A percentile compares a stretch with the other conserved stretches of the same genome.
phyloP scores from a whole-genome alignment of 345 rosid genomes.

The Euphorbia tirucalli region DNA sequence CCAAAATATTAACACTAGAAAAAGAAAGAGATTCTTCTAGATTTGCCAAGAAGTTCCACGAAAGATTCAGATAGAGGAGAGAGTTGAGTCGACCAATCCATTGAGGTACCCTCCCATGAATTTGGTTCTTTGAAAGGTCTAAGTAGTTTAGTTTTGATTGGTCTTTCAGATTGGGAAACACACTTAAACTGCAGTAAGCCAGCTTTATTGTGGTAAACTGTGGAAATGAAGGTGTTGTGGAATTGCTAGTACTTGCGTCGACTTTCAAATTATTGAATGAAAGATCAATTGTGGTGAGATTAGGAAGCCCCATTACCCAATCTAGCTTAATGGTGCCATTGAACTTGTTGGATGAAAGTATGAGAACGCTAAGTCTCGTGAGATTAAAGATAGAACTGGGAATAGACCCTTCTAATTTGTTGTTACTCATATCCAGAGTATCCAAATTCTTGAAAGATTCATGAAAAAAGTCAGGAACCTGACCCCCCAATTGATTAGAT shows the following conservation, averaged over 20 bases:
- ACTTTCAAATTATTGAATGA: constrained; percentile 39
- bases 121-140: constrained; percentile 49
- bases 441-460: constrained; percentile 9
- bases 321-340: constrained; percentile 30
- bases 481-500: constrained; percentile 33
- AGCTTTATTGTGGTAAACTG: constrained; percentile 27
- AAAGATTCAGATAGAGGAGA: constrained; percentile 16
- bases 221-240: constrained; percentile 3
- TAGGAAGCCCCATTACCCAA: constrained; percentile 20
- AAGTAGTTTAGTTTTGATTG: constrained; percentile 5
- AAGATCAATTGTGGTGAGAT: constrained; percentile 31
- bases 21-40: constrained; percentile 16
- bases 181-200: constrained; percentile 42
- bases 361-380: constrained; percentile 22
- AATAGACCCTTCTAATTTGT: constrained; percentile 35
- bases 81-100: constrained; percentile 39
- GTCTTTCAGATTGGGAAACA: constrained; percentile 32
- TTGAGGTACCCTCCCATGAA: constrained; percentile 35
- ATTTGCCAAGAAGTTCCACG: constrained; percentile 10
- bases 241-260: background rate
- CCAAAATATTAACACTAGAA: constrained; percentile 9
- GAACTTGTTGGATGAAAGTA: constrained; percentile 47
- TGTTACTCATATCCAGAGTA: constrained; percentile 41
- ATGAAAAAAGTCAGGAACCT: background rate
- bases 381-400: constrained; percentile 19